A percentile compares a stretch with the other conserved stretches of the same genome.
Evolutionary conservation across 306 rosid species (phyloP).

Genomic region (barrel medic (Medicago truncatula)): MtrunA17r5.0-ANR NC_053045.1:27268501-27269000

Average conservation of each 20-base stretch:
- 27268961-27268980: not conserved
- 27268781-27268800: slow-evolving; percentile 14
- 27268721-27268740: slow-evolving; percentile 58
- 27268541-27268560: too few relatives aligned
- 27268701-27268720: slow-evolving; percentile 34
- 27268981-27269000: not conserved
- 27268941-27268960: not conserved
- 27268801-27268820: slow-evolving; percentile 29
- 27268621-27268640: too few relatives aligned
- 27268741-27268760: slow-evolving; percentile 59
- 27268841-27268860: slow-evolving; percentile 25
- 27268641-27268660: not conserved
- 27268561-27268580: too few relatives aligned
- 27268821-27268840: slow-evolving; percentile 35
- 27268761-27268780: slow-evolving; percentile 3
- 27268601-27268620: too few relatives aligned
- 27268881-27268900: too few relatives aligned
- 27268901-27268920: too few relatives aligned
- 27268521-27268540: too few relatives aligned
- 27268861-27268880: not conserved
- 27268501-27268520: too few relatives aligned
- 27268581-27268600: too few relatives aligned
- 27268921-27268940: not conserved
- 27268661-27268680: not conserved
- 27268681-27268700: not conserved